A percentile compares a stretch with the other conserved stretches of the same genome.
These are phyloP conservation scores for Ruellia speciosa DNA, from an alignment of 305 asterid species.

Conservation along the genomic window DNA sequence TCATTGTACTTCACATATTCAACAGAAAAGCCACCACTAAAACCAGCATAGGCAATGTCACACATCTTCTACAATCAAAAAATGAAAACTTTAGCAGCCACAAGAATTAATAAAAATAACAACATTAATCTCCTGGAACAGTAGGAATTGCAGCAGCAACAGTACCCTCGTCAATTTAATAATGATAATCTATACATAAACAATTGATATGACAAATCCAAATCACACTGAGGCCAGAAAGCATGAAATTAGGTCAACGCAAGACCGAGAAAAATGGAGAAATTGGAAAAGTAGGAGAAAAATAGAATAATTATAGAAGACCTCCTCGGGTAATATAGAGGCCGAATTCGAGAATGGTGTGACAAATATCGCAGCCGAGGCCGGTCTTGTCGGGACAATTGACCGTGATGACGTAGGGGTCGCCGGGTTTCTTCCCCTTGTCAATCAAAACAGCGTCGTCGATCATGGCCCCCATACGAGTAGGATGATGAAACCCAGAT, in stretches of 20 bases:
- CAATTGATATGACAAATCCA: too few relatives aligned
- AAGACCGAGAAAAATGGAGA: background rate
- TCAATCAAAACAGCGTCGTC: conserved; percentile 64
- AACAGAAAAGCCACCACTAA: background rate
- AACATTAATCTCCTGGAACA: background rate
- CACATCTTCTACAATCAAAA: background rate
- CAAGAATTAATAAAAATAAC: background rate
- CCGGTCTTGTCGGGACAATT: conserved; percentile 70
- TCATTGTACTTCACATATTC: background rate
- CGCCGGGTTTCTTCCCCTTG: conserved; percentile 52
- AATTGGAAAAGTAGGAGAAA: background rate
- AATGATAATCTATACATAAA: too few relatives aligned
- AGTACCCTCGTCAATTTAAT: too few relatives aligned
- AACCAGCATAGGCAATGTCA: background rate
- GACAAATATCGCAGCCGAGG: conserved; percentile 67
- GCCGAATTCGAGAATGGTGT: conserved; percentile 60
- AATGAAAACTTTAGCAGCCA: background rate
- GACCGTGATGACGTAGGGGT: conserved; percentile 60
- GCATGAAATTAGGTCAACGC: background rate
- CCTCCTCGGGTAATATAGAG: conserved; percentile 73
- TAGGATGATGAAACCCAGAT: too few relatives aligned
- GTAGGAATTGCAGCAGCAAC: background rate
- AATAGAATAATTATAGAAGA: conserved; percentile 19
- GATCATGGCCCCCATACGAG: conserved; percentile 34
- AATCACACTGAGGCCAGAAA: background rate